Evolutionary conservation across 2,329 filamentous ascomycete genomes (phyloP).

Genomic region (Colletotrichum sidae): DNA sequence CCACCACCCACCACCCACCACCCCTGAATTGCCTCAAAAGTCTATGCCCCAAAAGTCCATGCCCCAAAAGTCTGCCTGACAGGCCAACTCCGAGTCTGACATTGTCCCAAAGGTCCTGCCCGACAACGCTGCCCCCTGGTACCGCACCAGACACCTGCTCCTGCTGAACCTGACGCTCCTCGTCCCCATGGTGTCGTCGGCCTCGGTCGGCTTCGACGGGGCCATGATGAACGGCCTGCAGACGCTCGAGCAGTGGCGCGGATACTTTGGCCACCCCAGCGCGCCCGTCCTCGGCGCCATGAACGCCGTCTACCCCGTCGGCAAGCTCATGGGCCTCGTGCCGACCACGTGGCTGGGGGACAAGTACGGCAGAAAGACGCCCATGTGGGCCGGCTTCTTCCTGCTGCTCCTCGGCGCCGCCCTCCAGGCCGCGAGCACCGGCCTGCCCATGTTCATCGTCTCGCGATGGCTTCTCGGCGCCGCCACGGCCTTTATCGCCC

Average conservation of each 20-base stretch:
- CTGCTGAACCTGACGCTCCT: slow-evolving; percentile 57
- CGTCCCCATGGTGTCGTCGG: slow-evolving; percentile 55
- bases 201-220: slow-evolving; percentile 55
- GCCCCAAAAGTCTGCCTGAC: too few species aligned
- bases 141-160: slow-evolving; percentile 53
- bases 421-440: slow-evolving; percentile 42
- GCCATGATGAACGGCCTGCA: slow-evolving; percentile 50
- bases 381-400: slow-evolving; percentile 46
- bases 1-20: too few species aligned
- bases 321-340: slow-evolving; percentile 31
- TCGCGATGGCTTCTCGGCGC: slow-evolving; percentile 49
- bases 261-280: slow-evolving; percentile 45
- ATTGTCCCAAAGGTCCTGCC: slow-evolving; percentile 49
- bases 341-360: slow-evolving; percentile 44
- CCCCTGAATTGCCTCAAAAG: too few species aligned
- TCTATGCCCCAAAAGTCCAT: too few species aligned
- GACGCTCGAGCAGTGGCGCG: slow-evolving; percentile 49
- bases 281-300: slow-evolving; percentile 30
- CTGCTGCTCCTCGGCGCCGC: slow-evolving; percentile 47
- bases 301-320: slow-evolving; percentile 35
- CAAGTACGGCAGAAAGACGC: slow-evolving; percentile 49
- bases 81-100: neutral
- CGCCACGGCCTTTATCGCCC: slow-evolving; percentile 44
- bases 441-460: slow-evolving; percentile 47
- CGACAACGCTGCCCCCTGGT: slow-evolving; percentile 55